Percentiles rank a stretch among this genome's conserved stretches.
phyloP scores from a whole-genome alignment of 2,329 filamentous ascomycete species.

The Coniochaeta sp. region DNA sequence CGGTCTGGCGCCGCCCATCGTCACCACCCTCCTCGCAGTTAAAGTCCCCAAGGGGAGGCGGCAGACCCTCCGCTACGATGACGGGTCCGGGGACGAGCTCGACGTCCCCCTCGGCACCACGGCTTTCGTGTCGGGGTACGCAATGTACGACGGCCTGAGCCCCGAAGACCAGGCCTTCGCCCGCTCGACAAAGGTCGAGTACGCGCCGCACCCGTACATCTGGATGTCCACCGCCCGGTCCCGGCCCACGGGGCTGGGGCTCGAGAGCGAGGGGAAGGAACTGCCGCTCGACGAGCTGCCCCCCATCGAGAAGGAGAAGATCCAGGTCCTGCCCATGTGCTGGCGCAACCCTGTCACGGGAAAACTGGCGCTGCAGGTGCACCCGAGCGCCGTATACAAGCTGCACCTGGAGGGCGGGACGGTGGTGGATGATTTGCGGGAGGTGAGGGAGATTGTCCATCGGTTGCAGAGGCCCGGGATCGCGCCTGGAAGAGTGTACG shows the following conservation, averaged over 20 bases:
- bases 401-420: slow-evolving; percentile 61
- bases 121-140: slow-evolving; percentile 65
- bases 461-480: slow-evolving; percentile 66
- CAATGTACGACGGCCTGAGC: slow-evolving; percentile 62
- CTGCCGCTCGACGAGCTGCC: slow-evolving; percentile 54
- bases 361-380: slow-evolving; percentile 63
- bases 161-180: slow-evolving; percentile 61
- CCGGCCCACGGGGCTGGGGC: slow-evolving; percentile 61
- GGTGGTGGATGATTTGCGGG: slow-evolving; percentile 59
- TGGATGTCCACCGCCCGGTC: slow-evolving; percentile 70
- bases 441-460: slow-evolving; percentile 63
- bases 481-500: slow-evolving; percentile 59
- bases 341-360: slow-evolving; percentile 72
- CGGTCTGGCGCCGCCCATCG: slow-evolving; percentile 65
- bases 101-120: slow-evolving; percentile 68
- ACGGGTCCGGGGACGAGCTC: slow-evolving; percentile 59
- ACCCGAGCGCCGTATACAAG: slow-evolving; percentile 63
- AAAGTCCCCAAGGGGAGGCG: slow-evolving; percentile 58
- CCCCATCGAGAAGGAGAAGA: slow-evolving; percentile 55
- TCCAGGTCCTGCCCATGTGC: slow-evolving; percentile 68
- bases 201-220: slow-evolving; percentile 73
- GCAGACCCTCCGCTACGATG: slow-evolving; percentile 67
- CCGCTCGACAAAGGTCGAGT: slow-evolving; percentile 61
- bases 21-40: slow-evolving; percentile 69
- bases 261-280: slow-evolving; percentile 60